phyloP scores from a whole-genome alignment of 2,329 filamentous ascomycete species.

The Trichoderma breve region DNA sequence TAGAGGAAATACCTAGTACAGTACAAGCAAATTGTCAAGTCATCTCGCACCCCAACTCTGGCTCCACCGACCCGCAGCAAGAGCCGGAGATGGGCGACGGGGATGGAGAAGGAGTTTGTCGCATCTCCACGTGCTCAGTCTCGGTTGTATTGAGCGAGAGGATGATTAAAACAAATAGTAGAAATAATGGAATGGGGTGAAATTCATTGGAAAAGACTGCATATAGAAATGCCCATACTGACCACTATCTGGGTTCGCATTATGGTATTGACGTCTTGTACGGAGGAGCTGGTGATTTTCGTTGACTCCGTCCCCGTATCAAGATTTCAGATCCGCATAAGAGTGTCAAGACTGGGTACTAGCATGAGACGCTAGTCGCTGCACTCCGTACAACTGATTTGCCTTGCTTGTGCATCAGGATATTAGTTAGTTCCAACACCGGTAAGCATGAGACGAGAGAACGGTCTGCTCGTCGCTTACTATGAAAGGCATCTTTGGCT shows the following conservation, averaged over 20 bases:
- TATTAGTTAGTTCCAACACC: neutral
- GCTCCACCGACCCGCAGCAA: neutral
- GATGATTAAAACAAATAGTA: neutral
- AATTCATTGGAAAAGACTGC: neutral
- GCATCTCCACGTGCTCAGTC: neutral
- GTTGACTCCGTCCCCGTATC: neutral
- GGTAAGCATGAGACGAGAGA: neutral
- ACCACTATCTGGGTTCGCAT: too few species aligned
- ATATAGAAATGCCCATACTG: neutral
- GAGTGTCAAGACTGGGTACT: neutral
- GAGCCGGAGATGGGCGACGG: neutral
- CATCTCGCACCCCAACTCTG: neutral
- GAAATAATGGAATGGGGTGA: fast-evolving
- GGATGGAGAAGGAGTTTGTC: neutral
- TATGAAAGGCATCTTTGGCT: neutral
- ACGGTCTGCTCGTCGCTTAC: neutral
- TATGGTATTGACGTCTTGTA: too few species aligned
- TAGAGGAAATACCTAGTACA: neutral
- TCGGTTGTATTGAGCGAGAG: neutral
- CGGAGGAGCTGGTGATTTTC: neutral
- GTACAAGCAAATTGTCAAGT: neutral
- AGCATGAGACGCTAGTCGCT: neutral
- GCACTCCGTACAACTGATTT: neutral
- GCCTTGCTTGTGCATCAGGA: neutral
- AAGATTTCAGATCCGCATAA: neutral